Evolutionary conservation across 192 early-diverging fungal species (phyloP), one percentile per base, ranked within the genome.

Genomic region (Coemansia sp.): DNA sequence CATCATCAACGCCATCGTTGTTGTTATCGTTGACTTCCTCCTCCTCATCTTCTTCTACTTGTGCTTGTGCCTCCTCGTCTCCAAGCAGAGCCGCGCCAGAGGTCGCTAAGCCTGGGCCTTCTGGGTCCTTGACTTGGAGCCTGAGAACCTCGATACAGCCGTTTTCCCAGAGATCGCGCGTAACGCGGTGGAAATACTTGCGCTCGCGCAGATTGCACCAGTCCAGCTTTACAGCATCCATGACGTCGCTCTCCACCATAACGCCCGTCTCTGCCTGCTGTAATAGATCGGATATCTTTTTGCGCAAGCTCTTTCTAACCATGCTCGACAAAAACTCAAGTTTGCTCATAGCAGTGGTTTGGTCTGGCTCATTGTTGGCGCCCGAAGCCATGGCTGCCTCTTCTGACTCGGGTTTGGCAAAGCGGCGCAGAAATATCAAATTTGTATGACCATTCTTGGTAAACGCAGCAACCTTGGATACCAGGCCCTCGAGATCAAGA

Each of bases 241-340:
- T 55, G 11, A 76, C 23, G 52, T 82, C 79, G 6, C 52, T 30
- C 36, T 76, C 74, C 0, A 76, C 57, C 70, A 82, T 82, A 22
- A 50, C 65, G 13, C 60, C 60, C 9, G 49, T 23, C 22, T 58
- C 65, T 0, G 61, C 16, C 11, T 54, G 35, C 45, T 65, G 49
- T 16, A 81, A 53, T 34, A 68, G 32, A 20, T 74, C 69, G 8
- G 52, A 56, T 0, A 74, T 55, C 2, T 25, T 58, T 14, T 47
- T 55, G 9, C 78, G 65, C 22, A 74, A 9, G 4, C 57, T 42
- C 3, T 56, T 28, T 13, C 62, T 59, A n/a, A 65, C 60, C 22
- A 74, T 42, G 32, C 16, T 60, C 16, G 55, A 54, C 3, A 56
- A 51, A 13, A 64, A 10, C 3, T 24, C 5, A 11, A 34, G 8